Percentiles rank a stretch among this genome's conserved stretches.
Conservation (phyloP, 202 grass and related monocot genomes). For the Zoysia matrella region DNA sequence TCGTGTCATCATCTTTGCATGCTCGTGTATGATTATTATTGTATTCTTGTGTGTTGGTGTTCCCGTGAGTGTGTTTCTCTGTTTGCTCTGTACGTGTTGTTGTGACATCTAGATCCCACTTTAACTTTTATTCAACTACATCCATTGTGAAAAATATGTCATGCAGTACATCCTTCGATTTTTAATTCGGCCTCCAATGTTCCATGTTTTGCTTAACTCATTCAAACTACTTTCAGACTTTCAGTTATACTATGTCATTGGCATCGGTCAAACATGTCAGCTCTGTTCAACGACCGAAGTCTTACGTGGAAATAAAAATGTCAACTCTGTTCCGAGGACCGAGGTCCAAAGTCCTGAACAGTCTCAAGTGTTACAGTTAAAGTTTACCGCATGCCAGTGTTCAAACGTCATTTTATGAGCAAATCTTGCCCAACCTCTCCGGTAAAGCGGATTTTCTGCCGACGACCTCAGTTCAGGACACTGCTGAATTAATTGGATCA, state of each 20-base stretch:
- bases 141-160: not conserved
- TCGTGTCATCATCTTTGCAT: not conserved
- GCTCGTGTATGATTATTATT: constrained; percentile 8
- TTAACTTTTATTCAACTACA: not conserved
- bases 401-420: too few relatives aligned
- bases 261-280: not conserved
- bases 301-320: not conserved
- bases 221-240: not conserved
- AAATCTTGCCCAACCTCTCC: too few relatives aligned
- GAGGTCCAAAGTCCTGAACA: too few relatives aligned
- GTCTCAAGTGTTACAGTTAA: too few relatives aligned
- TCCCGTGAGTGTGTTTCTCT: constrained; percentile 14
- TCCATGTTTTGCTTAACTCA: not conserved
- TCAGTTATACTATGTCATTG: not conserved
- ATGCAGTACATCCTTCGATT: not conserved
- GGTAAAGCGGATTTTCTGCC: too few relatives aligned
- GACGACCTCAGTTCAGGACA: too few relatives aligned
- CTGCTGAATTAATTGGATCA: too few relatives aligned
- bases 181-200: not conserved
- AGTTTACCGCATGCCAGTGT: too few relatives aligned
- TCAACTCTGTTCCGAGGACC: too few relatives aligned
- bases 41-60: not conserved
- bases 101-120: not conserved
- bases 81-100: not conserved
- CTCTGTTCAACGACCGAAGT: too few relatives aligned